Evolutionary conservation across 78 protist genomes (phyloP).

Genomic region (Mastigamoeba balamuthi): DNA sequence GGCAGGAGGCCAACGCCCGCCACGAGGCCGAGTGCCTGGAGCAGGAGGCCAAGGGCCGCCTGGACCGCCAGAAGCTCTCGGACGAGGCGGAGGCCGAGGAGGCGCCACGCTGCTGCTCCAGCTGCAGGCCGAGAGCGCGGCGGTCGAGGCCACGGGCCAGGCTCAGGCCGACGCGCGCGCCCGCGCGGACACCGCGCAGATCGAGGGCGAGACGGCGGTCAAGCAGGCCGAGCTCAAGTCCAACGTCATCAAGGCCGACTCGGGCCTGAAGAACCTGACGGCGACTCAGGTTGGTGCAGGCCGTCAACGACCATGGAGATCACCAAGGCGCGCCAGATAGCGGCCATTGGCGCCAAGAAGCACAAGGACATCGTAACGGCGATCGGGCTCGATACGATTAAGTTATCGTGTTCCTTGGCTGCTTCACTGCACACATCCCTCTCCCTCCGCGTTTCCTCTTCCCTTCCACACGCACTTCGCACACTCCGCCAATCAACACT

Average conservation of each 20-base stretch:
- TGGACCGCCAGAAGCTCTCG: slow-evolving; percentile 57
- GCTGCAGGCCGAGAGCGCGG: slow-evolving; percentile 63
- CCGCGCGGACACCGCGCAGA: slow-evolving; percentile 46
- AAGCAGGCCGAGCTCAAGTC: slow-evolving; percentile 51
- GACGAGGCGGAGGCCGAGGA: slow-evolving; percentile 57
- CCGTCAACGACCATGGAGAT: slow-evolving; percentile 59
- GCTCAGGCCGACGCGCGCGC: slow-evolving; percentile 76
- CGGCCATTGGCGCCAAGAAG: slow-evolving; percentile 59
- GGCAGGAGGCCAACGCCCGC: slow-evolving; percentile 76
- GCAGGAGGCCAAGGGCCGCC: slow-evolving; percentile 65
- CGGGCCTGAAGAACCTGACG: slow-evolving; percentile 36
- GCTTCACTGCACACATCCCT: no score
- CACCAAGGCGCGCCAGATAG: slow-evolving; percentile 11
- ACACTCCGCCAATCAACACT: no score
- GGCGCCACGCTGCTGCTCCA: slow-evolving; percentile 34
- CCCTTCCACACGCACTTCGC: no score
- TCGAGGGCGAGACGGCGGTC: slow-evolving; percentile 57
- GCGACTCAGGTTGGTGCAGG: slow-evolving; percentile 22
- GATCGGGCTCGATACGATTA: slow-evolving; percentile 63
- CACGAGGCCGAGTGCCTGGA: slow-evolving; percentile 72
- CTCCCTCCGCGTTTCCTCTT: no score
- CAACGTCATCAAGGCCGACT: slow-evolving; percentile 32
- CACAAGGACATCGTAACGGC: slow-evolving; percentile 41
- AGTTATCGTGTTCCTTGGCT: no score
- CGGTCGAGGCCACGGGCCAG: slow-evolving; percentile 68